Evolutionary conservation across 768 basidiomycete species (phyloP).

Genomic region (Mycena metata): DNA sequence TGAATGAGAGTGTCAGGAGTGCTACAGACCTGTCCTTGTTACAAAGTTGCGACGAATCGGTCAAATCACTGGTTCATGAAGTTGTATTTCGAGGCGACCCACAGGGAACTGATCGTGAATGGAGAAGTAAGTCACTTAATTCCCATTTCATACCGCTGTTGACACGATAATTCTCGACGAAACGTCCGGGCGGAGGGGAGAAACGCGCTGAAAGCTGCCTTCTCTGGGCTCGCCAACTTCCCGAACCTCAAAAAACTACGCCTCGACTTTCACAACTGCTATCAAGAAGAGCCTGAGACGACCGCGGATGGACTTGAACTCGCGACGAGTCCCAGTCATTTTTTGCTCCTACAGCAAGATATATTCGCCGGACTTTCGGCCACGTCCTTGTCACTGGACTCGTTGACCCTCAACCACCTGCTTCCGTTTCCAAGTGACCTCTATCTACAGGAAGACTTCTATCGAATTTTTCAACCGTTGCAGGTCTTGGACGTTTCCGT

Average conservation of each 20-base stretch:
- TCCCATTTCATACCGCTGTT: no score
- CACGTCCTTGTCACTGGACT: background rate
- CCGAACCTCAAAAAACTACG: no score
- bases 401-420: conserved; percentile 23
- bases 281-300: background rate
- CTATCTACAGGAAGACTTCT: conserved; percentile 7
- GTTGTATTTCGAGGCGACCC: background rate
- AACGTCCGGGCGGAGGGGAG: no score
- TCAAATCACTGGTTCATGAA: background rate
- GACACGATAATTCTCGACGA: no score
- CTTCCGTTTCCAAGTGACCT: conserved; percentile 6
- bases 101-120: no score
- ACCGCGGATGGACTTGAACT: no score
- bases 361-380: background rate
- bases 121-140: no score
- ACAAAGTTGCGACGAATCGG: background rate
- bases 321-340: background rate
- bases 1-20: background rate
- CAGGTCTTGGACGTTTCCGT: conserved; percentile 2
- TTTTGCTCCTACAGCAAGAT: background rate
- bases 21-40: background rate
- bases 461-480: conserved; percentile 1
- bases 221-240: no score
- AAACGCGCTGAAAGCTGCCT: no score
- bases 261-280: no score